Percentiles rank a stretch among this genome's conserved stretches.
Evolutionary conservation across 805 yeast genomes (phyloP).

Genomic region (Metschnikowia hibisci): DNA sequence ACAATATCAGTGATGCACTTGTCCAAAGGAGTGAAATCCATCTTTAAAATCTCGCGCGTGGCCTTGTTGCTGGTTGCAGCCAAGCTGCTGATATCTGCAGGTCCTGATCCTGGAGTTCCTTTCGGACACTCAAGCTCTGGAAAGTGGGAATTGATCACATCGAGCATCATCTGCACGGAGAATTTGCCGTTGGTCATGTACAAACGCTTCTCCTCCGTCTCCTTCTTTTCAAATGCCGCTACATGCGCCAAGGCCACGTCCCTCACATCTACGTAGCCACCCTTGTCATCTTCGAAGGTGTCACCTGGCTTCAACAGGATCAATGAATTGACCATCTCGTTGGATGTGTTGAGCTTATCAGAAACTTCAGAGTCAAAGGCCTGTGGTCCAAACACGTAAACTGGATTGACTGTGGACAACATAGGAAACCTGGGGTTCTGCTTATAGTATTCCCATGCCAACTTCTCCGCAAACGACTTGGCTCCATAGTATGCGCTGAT

Average conservation of each 20-base stretch:
- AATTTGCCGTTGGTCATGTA: slow-evolving; percentile 30
- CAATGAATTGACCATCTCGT: slow-evolving; percentile 29
- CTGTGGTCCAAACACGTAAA: slow-evolving; percentile 60
- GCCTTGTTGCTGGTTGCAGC: slow-evolving; percentile 15
- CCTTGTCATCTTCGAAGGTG: slow-evolving; percentile 18
- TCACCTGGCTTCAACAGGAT: slow-evolving; percentile 18
- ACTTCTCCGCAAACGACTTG: slow-evolving; percentile 35
- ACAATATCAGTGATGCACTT: slow-evolving; percentile 19
- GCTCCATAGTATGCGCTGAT: slow-evolving; percentile 40
- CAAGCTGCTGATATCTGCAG: slow-evolving; percentile 22
- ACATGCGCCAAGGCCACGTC: slow-evolving; percentile 28
- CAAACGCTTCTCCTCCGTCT: slow-evolving; percentile 17
- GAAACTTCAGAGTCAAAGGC: slow-evolving; percentile 32
- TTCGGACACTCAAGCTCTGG: slow-evolving; percentile 20
- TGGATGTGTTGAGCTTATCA: slow-evolving; percentile 40
- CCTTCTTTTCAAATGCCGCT: slow-evolving; percentile 27
- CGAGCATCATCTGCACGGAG: slow-evolving; percentile 32
- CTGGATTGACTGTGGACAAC: slow-evolving; percentile 49
- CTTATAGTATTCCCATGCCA: slow-evolving; percentile 51
- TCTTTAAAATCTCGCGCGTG: slow-evolving; percentile 15
- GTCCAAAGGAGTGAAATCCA: slow-evolving; percentile 16
- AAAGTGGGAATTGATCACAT: slow-evolving; percentile 32
- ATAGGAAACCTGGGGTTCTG: slow-evolving; percentile 24
- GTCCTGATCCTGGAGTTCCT: slow-evolving; percentile 33
- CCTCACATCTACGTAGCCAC: slow-evolving; percentile 18